Conservation (phyloP, 1,284 basidiomycete genomes). For the Agroathelia rolfsii region DNA sequence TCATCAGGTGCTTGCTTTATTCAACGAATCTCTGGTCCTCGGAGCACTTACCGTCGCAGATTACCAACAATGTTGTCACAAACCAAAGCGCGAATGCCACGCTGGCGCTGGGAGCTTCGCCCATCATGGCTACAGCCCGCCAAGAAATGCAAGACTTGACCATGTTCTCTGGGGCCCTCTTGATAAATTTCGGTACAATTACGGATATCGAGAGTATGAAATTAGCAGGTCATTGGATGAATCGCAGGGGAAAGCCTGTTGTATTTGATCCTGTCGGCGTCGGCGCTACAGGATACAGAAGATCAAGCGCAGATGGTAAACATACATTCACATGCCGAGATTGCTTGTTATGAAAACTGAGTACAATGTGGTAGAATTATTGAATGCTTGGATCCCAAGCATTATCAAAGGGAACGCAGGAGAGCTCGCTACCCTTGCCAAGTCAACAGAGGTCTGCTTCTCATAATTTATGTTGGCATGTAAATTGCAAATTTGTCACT, state of each 20-base stretch:
- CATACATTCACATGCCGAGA: conserved; percentile 5
- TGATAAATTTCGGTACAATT: conserved; percentile 91
- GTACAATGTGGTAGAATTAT: conserved; percentile 43
- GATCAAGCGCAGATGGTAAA: conserved; percentile 42
- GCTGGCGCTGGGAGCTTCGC: conserved; percentile 81
- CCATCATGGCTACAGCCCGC: conserved; percentile 86
- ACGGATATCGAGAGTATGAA: conserved; percentile 70
- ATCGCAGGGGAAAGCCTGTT: conserved; percentile 60
- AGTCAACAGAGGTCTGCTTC: conserved; percentile 55
- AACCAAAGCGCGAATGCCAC: conserved; percentile 91
- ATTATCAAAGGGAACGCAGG: conserved; percentile 95
- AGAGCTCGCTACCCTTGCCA: conserved; percentile 75
- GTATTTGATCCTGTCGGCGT: conserved; percentile 93
- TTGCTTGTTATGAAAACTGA: neutral
- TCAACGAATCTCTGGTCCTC: neutral
- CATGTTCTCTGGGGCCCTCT: conserved; percentile 55
- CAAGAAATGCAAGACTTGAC: conserved; percentile 80
- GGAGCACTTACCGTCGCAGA: conserved; percentile 33
- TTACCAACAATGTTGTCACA: conserved; percentile 86
- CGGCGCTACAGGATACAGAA: conserved; percentile 74
- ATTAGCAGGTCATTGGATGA: conserved; percentile 48
- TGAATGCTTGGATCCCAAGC: conserved; percentile 81
- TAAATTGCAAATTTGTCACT: conserved; percentile 3
- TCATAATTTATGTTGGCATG: neutral
- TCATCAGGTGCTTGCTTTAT: conserved; percentile 53